These are phyloP conservation scores for Sinapis alba DNA, from an alignment of 441 rosid species.

Conservation along the genomic window DNA sequence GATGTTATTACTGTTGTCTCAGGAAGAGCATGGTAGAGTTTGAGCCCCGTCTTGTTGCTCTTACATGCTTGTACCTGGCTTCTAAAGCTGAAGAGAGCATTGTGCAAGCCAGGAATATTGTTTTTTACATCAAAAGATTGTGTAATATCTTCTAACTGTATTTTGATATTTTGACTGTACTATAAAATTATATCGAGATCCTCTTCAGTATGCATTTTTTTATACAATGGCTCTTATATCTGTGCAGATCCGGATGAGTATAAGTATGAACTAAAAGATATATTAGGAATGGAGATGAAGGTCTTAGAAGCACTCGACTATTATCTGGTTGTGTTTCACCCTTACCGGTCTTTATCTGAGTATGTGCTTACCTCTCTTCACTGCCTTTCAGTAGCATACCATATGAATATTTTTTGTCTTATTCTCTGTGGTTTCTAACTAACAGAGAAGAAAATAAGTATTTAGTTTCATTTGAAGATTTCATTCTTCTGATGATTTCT, in stretches of 20 bases:
- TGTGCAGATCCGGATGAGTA: conserved; percentile 73
- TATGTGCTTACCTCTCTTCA: conserved; percentile 47
- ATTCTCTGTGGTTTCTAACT: neutral
- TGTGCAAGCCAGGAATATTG: conserved; percentile 76
- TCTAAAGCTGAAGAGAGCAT: conserved; percentile 99
- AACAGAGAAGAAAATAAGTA: neutral
- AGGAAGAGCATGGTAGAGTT: conserved; percentile 90
- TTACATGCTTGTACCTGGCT: conserved; percentile 91
- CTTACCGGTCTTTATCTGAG: conserved; percentile 81
- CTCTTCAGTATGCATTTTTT: neutral
- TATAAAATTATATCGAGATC: neutral
- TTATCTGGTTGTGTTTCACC: conserved; percentile 91
- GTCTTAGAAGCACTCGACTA: conserved; percentile 89
- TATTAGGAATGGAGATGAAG: conserved; percentile 98
- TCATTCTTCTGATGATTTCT: conserved; percentile 3
- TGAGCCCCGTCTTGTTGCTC: conserved; percentile 94
- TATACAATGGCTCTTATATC: conserved; percentile 2
- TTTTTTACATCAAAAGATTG: conserved; percentile 62
- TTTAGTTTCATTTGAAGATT: neutral
- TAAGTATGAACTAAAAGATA: conserved; percentile 79
- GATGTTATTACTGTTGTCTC: conserved; percentile 31
- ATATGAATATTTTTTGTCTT: neutral
- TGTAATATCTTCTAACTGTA: conserved; percentile 50
- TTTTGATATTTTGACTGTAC: neutral
- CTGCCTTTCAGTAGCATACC: neutral